Conservation (phyloP, 345 rosid species). For the Salix brachista region DNA sequence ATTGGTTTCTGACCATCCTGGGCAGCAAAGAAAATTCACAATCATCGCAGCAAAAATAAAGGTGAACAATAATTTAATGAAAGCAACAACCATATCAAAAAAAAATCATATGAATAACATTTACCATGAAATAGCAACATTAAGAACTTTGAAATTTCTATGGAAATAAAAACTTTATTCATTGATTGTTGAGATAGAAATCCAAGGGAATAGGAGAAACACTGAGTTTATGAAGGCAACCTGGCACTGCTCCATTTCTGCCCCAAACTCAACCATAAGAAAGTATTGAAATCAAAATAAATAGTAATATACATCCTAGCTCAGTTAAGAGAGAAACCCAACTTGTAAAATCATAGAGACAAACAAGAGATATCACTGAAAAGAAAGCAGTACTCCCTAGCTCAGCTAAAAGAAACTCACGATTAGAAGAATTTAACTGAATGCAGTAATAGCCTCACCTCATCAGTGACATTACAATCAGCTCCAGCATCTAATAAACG, state of each 20-base stretch:
- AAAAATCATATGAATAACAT: background rate
- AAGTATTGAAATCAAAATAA: background rate
- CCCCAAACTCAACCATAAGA: background rate
- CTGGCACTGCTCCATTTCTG: background rate
- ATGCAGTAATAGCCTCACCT: constrained; percentile 37
- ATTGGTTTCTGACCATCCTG: constrained; percentile 86
- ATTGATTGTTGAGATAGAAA: background rate
- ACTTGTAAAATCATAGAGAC: background rate
- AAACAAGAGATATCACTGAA: background rate
- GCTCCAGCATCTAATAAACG: constrained; percentile 77
- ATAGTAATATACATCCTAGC: background rate
- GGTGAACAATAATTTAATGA: background rate
- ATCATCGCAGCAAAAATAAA: background rate
- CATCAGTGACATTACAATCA: constrained; percentile 71
- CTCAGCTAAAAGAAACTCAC: too few relatives aligned
- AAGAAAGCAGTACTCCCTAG: background rate
- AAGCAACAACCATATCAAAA: background rate
- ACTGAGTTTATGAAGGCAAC: background rate
- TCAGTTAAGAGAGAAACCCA: background rate
- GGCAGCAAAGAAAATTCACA: constrained; percentile 8
- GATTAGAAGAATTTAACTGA: background rate
- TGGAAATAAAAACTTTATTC: background rate
- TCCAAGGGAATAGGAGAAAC: background rate
- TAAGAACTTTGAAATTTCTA: background rate
- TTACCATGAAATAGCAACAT: background rate